A percentile compares a stretch with the other conserved stretches of the same genome.
These are phyloP conservation scores for Rosa rugosa DNA, from an alignment of 306 rosid genomes.

Conservation along the genomic window DNA sequence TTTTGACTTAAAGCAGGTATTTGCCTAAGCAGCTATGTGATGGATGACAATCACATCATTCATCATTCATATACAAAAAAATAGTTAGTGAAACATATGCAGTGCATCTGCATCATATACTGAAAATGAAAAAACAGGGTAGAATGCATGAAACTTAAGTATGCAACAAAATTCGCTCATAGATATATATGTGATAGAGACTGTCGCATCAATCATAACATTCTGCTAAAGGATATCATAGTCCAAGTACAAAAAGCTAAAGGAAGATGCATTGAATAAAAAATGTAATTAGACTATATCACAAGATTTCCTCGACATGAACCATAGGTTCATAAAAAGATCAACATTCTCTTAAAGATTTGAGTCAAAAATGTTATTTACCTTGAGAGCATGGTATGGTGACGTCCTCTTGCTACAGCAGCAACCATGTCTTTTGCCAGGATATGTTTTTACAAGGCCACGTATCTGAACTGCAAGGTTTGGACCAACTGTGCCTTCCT, in stretches of 20 bases:
- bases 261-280: neutral
- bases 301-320: neutral
- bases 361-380: constrained; percentile 20
- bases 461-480: constrained; percentile 79
- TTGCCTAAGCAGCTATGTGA: neutral
- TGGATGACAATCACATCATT: neutral
- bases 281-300: neutral
- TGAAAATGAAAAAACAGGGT: too few species aligned
- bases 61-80: neutral
- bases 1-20: neutral
- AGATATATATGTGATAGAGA: neutral
- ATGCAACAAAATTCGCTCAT: neutral
- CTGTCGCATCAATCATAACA: neutral
- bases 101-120: neutral
- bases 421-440: constrained; percentile 54
- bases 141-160: too few species aligned
- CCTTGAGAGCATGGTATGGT: constrained; percentile 77
- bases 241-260: neutral
- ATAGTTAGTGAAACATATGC: neutral
- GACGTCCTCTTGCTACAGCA: constrained; percentile 49
- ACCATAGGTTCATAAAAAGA: neutral
- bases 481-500: constrained; percentile 42
- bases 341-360: neutral
- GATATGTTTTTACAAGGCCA: constrained; percentile 77
- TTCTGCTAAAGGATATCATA: neutral